These are phyloP conservation scores for Lasiodiplodia gonubiensis DNA, from an alignment of 2,329 filamentous ascomycete genomes.

Conservation along the genomic window DNA sequence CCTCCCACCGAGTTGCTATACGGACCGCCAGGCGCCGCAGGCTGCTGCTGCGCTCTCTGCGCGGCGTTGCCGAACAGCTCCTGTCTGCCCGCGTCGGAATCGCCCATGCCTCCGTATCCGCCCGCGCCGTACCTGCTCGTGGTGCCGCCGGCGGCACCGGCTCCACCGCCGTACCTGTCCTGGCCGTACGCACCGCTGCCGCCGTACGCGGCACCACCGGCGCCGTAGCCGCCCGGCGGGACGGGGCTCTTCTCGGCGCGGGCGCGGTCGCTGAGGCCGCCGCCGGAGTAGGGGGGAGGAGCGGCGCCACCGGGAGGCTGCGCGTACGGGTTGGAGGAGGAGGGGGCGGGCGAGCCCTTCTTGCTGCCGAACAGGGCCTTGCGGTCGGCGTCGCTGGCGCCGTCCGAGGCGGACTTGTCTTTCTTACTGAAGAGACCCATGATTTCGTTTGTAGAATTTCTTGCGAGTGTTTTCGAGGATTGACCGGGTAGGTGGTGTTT, in stretches of 20 bases:
- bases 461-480: not conserved
- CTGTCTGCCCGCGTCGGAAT: conserved; percentile 63
- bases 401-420: conserved; percentile 56
- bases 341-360: conserved; percentile 56
- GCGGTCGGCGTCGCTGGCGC: conserved; percentile 59
- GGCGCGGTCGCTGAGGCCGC: conserved; percentile 37
- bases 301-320: conserved; percentile 52
- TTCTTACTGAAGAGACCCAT: conserved; percentile 52
- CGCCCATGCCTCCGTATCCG: conserved; percentile 53
- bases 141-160: conserved; percentile 3
- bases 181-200: conserved; percentile 31
- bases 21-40: conserved; percentile 35
- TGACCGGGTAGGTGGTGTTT: not conserved
- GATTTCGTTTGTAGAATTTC: not conserved
- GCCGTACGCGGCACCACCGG: conserved; percentile 30
- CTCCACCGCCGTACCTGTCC: conserved; percentile 54
- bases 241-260: conserved; percentile 53
- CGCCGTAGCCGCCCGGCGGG: conserved; percentile 50
- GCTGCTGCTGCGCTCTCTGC: conserved; percentile 50
- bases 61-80: conserved; percentile 67
- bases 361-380: conserved; percentile 65
- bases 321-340: conserved; percentile 61
- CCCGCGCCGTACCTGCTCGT: conserved; percentile 40
- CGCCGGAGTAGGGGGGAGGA: conserved; percentile 47
- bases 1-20: conserved; percentile 38